Conservation (phyloP, 192 early-diverging fungal genomes). For the Coemansia asiatica region DNA sequence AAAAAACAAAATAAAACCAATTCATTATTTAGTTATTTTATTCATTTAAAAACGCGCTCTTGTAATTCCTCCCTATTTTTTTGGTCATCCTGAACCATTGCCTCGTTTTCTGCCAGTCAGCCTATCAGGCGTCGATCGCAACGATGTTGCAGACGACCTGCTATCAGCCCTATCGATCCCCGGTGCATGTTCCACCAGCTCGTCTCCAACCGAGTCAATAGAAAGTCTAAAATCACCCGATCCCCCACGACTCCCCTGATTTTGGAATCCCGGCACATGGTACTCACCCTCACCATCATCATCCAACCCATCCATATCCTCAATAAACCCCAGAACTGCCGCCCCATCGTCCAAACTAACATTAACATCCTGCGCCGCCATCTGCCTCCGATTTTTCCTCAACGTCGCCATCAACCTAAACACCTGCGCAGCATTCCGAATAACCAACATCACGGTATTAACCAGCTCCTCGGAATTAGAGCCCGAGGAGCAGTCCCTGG, state of each 20-base stretch:
- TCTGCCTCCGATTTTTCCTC: conserved; percentile 56
- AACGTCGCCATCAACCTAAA: conserved; percentile 68
- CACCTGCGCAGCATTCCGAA: conserved; percentile 71
- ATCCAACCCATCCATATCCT: conserved; percentile 39
- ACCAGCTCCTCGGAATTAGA: conserved; percentile 68
- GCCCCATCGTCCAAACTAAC: conserved; percentile 35
- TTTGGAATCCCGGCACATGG: conserved; percentile 15
- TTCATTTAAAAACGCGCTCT: neutral
- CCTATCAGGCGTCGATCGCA: conserved; percentile 25
- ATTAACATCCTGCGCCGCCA: conserved; percentile 30
- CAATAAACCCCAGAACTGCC: conserved; percentile 41
- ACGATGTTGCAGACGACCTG: conserved; percentile 44
- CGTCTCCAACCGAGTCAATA: conserved; percentile 33
- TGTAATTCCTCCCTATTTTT: neutral
- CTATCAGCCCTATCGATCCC: conserved; percentile 18
- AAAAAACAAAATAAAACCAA: conserved; percentile 3
- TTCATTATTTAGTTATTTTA: too few relatives aligned
- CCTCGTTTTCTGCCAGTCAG: conserved; percentile 28
- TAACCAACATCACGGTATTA: conserved; percentile 69
- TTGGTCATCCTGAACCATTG: neutral
- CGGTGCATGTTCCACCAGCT: conserved; percentile 5
- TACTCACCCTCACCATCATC: conserved; percentile 25
- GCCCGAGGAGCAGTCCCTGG: conserved; percentile 64
- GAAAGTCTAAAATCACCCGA: conserved; percentile 45
- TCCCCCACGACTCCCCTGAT: neutral